phyloP scores from a whole-genome alignment of 176 grass and related monocot species.

The Poa annua region DNA sequence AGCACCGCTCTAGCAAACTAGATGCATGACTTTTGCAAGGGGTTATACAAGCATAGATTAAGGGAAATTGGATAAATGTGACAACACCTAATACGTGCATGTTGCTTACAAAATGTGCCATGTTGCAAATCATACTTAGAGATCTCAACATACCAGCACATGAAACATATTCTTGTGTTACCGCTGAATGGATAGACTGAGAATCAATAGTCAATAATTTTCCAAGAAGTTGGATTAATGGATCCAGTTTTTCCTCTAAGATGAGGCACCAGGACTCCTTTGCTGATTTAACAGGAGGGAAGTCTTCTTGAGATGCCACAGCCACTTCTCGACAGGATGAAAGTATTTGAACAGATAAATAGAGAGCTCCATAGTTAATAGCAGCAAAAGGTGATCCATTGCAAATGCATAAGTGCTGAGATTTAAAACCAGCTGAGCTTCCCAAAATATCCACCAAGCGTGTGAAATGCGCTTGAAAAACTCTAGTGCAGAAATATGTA shows the following conservation, averaged over 20 bases:
- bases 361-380: slow-evolving; percentile 76
- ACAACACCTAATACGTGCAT: slow-evolving; percentile 1
- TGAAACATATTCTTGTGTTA: slow-evolving; percentile 51
- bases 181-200: slow-evolving; percentile 35
- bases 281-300: slow-evolving; percentile 51
- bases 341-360: slow-evolving; percentile 85
- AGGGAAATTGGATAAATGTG: slow-evolving; percentile 6
- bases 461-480: slow-evolving; percentile 81
- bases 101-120: slow-evolving; percentile 21
- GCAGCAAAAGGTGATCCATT: slow-evolving; percentile 41
- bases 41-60: slow-evolving; percentile 28
- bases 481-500: slow-evolving; percentile 69
- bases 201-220: slow-evolving; percentile 43
- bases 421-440: slow-evolving; percentile 40
- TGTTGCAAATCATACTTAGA: slow-evolving; percentile 26
- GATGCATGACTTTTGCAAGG: not conserved
- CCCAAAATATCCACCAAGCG: slow-evolving; percentile 70
- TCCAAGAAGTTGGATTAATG: slow-evolving; percentile 52
- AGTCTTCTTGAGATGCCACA: slow-evolving; percentile 49
- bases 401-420: slow-evolving; percentile 34
- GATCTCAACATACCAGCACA: slow-evolving; percentile 60
- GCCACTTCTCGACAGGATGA: slow-evolving; percentile 74
- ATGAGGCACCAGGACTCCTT: slow-evolving; percentile 70
- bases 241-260: slow-evolving; percentile 53
- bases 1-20: slow-evolving; percentile 1